These are phyloP conservation scores for Neurospora tetrasperma DNA, from an alignment of 495 filamentous ascomycete genomes.

Conservation along the genomic window DNA sequence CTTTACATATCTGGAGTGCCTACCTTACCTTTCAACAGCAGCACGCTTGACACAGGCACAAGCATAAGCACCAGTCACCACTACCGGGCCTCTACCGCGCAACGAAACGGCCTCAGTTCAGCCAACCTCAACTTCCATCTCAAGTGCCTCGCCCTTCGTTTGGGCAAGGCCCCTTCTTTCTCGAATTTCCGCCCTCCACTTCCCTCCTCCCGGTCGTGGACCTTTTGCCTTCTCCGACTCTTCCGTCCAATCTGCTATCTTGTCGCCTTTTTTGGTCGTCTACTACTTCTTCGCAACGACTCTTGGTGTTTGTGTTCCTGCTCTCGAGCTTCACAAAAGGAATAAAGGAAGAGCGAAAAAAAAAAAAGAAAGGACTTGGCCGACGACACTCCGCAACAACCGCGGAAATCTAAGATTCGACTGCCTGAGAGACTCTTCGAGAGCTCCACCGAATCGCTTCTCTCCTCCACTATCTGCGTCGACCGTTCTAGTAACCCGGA, in stretches of 20 bases:
- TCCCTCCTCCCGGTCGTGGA: slow-evolving; percentile 3
- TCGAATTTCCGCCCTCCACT: slow-evolving; percentile 12
- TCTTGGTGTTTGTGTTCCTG: background rate
- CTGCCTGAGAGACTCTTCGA: background rate
- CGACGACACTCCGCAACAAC: background rate
- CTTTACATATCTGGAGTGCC: background rate
- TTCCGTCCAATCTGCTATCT: slow-evolving; percentile 2
- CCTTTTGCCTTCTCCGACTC: slow-evolving; percentile 6
- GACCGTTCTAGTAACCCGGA: background rate
- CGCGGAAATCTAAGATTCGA: background rate
- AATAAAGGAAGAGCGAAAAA: background rate
- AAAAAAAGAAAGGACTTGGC: background rate
- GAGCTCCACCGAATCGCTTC: background rate
- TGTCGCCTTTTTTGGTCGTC: slow-evolving; percentile 1
- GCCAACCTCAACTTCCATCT: background rate
- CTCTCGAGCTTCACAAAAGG: slow-evolving; percentile 1
- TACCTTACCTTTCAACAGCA: background rate
- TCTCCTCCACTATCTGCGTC: background rate
- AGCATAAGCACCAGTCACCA: background rate
- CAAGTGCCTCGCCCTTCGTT: slow-evolving; percentile 8
- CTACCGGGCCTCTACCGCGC: background rate
- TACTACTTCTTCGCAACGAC: background rate
- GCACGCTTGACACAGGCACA: background rate
- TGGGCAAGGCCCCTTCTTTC: slow-evolving; percentile 18
- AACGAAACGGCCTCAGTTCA: background rate